Evolutionary conservation across 2,329 filamentous ascomycete species (phyloP), one percentile per base, ranked within the genome.

Genomic region (Alternaria arborescens): DNA sequence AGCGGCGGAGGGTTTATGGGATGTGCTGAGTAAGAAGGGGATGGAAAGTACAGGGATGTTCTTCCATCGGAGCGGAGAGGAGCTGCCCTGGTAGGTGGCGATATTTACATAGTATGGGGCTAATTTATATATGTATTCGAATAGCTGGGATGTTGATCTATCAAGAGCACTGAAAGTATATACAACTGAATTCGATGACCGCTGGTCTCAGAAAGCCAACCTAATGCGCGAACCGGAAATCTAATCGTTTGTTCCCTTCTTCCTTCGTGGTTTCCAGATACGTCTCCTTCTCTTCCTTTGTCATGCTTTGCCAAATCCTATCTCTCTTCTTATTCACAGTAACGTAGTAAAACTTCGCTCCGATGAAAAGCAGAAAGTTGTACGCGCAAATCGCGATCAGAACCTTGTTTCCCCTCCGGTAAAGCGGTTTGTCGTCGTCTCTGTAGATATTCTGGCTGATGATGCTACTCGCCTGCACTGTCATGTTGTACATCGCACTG

Each of bases 261-360:
- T 79, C 77, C 36, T 58, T 72, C 8, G 77, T 79, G 16, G 74
- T 79, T 24, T 68, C 65, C 58, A 79, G 57, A 68, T 79, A 79
- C 1, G 54, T 64, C 59, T 78, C 72, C 57, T 73, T 78, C 54
- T 79, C 70, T 26, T 73, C 71, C 22, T 68, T 69, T 14, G 64
- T 72, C 77, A 79, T 79, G 0, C 54, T 57, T 24, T 65, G 60
- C 77, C 77, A 79, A 10, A 72, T 58, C 5, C 41, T 52, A 12
- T 74, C 70, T 41, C 77, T 70, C 52, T 65, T 77, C 52, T 75
- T 78, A 62, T 88, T 88, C 12, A 83, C 78, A 64, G 68, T 74
- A 3, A 84, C 71, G 65, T 88, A 88, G 65, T 85, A 88, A 0
- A 80, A 53, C 70, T 87, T 87, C 1, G 84, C 81, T 0, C 78